These are phyloP conservation scores for Acarospora socialis DNA, from an alignment of 2,329 filamentous ascomycete genomes.

Conservation along the genomic window DNA sequence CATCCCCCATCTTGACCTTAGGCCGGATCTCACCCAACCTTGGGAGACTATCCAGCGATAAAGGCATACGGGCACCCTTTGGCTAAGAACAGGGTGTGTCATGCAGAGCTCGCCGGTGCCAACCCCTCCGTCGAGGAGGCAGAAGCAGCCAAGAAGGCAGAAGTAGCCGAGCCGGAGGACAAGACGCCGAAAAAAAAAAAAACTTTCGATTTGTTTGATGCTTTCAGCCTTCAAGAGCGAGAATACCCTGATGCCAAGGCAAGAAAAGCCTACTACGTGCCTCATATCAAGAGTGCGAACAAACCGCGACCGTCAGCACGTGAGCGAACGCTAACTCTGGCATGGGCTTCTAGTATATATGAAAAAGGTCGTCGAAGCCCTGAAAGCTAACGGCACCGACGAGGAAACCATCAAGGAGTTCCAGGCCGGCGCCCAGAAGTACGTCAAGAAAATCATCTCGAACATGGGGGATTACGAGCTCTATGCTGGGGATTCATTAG, in stretches of 20 bases:
- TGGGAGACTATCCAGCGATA: conserved; percentile 7
- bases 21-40: no score
- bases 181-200: no score
- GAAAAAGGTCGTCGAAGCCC: conserved; percentile 65
- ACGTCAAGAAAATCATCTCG: conserved; percentile 69
- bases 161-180: no score
- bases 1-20: no score
- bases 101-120: conserved; percentile 48
- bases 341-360: conserved; percentile 53
- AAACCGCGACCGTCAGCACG: background rate
- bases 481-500: conserved; percentile 82
- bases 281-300: conserved; percentile 67
- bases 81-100: no score
- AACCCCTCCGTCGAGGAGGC: conserved; percentile 92
- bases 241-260: conserved; percentile 41
- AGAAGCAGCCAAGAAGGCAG: conserved; percentile 37
- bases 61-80: no score
- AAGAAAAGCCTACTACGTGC: conserved; percentile 79
- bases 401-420: conserved; percentile 61
- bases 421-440: conserved; percentile 58
- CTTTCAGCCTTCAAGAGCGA: conserved; percentile 30
- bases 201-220: no score
- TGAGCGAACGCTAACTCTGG: background rate
- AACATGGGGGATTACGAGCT: conserved; percentile 98
- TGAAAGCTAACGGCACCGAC: conserved; percentile 48